Percentiles rank a stretch among this genome's conserved stretches.
Conservation (phyloP, 495 filamentous ascomycete species). For the Penicillium atrosanguineum region DNA sequence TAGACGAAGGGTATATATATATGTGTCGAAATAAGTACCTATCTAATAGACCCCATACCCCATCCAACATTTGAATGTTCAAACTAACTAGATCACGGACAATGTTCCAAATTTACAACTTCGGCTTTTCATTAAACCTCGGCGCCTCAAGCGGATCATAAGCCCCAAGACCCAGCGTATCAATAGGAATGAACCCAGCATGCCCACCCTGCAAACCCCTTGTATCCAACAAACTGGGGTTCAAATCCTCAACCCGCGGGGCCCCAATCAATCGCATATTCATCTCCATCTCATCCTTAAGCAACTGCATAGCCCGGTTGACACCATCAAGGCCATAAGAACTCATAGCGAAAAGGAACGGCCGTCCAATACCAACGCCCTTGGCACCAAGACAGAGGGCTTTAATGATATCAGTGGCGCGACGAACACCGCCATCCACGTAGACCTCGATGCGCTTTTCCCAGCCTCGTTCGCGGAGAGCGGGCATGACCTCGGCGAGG, state of each 20-base stretch:
- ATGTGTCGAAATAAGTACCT: not conserved
- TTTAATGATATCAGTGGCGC: constrained; percentile 94
- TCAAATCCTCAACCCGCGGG: constrained; percentile 68
- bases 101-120: constrained; percentile 33
- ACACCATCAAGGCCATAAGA: constrained; percentile 87
- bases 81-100: not conserved
- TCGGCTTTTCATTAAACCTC: constrained; percentile 57
- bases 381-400: constrained; percentile 89
- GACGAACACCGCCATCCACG: constrained; percentile 85
- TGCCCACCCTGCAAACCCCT: constrained; percentile 68
- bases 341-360: constrained; percentile 95
- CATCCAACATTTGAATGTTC: too few species aligned
- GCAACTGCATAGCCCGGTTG: constrained; percentile 86
- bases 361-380: constrained; percentile 91
- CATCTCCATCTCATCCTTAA: constrained; percentile 99
- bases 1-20: not conserved
- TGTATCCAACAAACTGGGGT: constrained; percentile 73
- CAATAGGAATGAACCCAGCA: constrained; percentile 59
- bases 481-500: constrained; percentile 94
- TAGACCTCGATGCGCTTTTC: constrained; percentile 86
- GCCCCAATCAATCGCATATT: constrained; percentile 93
- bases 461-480: constrained; percentile 76
- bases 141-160: constrained; percentile 67
- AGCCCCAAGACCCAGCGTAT: constrained; percentile 61
- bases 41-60: too few species aligned